Percentiles rank a stretch among this genome's conserved stretches.
Conservation (phyloP, 257 asterid genomes). For the Eucommia ulmoides region DNA sequence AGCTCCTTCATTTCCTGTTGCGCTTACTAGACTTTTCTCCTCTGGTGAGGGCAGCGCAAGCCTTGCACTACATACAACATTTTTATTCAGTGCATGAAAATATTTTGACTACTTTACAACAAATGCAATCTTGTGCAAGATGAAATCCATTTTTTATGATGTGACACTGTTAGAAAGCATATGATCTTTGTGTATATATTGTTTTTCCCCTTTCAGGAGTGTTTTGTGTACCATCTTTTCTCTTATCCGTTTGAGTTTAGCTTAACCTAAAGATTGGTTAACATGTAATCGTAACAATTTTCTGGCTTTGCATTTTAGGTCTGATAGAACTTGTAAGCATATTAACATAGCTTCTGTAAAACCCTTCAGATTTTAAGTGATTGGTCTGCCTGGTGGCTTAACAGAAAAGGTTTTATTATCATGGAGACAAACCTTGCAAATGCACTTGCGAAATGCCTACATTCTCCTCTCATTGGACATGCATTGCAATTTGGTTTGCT, state of each 20-base stretch:
- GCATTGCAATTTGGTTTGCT: constrained; percentile 50
- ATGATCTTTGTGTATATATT: too few relatives aligned
- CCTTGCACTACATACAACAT: constrained; percentile 57
- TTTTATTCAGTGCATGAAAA: constrained; percentile 16
- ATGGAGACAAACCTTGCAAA: constrained; percentile 30
- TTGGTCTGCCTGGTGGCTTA: not conserved
- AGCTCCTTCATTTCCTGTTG: constrained; percentile 31
- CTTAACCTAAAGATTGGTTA: not conserved
- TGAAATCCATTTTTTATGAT: not conserved
- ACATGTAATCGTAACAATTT: too few relatives aligned
- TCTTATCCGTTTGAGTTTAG: not conserved
- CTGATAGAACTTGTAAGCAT: not conserved
- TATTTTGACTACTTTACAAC: not conserved
- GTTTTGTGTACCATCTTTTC: not conserved
- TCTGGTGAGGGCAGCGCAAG: constrained; percentile 87
- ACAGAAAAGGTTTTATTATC: too few relatives aligned
- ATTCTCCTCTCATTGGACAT: constrained; percentile 54
- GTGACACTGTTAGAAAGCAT: not conserved
- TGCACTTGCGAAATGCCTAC: constrained; percentile 53
- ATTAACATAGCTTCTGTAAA: not conserved
- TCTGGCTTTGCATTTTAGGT: not conserved
- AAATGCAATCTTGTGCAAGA: not conserved
- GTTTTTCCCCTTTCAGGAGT: too few relatives aligned
- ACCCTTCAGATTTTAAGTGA: not conserved
- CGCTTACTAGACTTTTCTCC: constrained; percentile 43